Evolutionary conservation across 192 early-diverging fungal species (phyloP).

Genomic region (Lobosporangium transversale): DNA sequence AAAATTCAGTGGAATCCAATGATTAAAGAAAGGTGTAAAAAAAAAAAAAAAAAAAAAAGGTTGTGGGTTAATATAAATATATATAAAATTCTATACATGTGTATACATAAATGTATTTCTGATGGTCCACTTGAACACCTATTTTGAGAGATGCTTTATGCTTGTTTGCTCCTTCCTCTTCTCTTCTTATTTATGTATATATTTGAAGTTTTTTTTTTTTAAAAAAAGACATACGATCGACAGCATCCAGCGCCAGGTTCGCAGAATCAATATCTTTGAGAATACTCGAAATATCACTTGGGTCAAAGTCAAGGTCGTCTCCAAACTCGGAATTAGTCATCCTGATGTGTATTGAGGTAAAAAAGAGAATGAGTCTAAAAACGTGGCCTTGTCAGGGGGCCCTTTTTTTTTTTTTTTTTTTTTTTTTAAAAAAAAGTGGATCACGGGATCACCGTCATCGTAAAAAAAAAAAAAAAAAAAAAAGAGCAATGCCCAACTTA

Average conservation of each 20-base stretch:
- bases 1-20: background rate
- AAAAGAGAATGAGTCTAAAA: background rate
- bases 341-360: background rate
- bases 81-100: no score
- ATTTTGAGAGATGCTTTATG: no score
- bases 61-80: no score
- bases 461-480: no score
- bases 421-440: no score
- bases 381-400: no score
- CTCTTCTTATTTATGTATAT: no score
- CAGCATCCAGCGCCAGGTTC: constrained; percentile 34
- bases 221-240: constrained; percentile 18
- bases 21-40: background rate
- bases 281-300: constrained; percentile 45
- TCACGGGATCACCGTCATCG: constrained; percentile 26
- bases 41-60: background rate
- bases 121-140: no score
- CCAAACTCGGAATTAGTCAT: constrained; percentile 52
- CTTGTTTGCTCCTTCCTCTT: no score
- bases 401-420: no score
- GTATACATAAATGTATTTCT: no score
- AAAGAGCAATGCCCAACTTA: no score
- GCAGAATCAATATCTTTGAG: constrained; percentile 42
- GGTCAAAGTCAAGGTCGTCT: constrained; percentile 27
- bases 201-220: background rate